phyloP scores from a whole-genome alignment of 2,329 filamentous ascomycete genomes.

The Teratosphaeria destructans region DNA sequence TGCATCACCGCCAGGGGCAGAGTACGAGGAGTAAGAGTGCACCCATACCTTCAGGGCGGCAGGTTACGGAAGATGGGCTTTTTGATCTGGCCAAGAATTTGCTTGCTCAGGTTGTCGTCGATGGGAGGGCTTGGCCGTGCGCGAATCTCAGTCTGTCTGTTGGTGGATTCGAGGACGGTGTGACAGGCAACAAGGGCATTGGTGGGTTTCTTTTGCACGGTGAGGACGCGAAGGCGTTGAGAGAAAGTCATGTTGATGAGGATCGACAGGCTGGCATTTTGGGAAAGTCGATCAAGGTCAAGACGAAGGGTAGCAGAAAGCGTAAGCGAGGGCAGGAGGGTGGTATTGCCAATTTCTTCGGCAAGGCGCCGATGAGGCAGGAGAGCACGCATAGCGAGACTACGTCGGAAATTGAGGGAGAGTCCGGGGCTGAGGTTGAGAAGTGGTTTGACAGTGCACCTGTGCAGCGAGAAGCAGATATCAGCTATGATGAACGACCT shows the following conservation, averaged over 20 bases:
- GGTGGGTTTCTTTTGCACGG: slow-evolving; percentile 69
- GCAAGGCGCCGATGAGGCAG: slow-evolving; percentile 7
- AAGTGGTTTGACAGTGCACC: background rate
- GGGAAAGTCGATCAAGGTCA: background rate
- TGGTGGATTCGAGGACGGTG: slow-evolving; percentile 81
- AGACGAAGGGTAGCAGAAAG: slow-evolving; percentile 24
- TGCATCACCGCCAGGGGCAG: slow-evolving; percentile 67
- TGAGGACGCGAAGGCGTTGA: slow-evolving; percentile 43
- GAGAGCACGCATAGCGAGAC: slow-evolving; percentile 4
- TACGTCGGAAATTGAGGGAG: slow-evolving; percentile 6
- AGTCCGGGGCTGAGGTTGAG: slow-evolving; percentile 1
- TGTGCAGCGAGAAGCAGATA: background rate
- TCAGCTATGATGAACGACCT: background rate
- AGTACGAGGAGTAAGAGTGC: slow-evolving; percentile 66
- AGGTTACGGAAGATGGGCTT: slow-evolving; percentile 60
- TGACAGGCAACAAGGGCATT: slow-evolving; percentile 76
- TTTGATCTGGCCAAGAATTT: slow-evolving; percentile 68
- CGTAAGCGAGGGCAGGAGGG: slow-evolving; percentile 20
- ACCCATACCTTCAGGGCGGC: slow-evolving; percentile 65
- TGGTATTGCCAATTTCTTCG: slow-evolving; percentile 29
- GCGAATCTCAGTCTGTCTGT: slow-evolving; percentile 81
- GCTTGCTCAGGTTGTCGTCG: slow-evolving; percentile 64
- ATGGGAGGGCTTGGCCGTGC: slow-evolving; percentile 81
- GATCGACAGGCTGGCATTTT: background rate
- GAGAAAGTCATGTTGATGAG: slow-evolving; percentile 14